A percentile compares a stretch with the other conserved stretches of the same genome.
phyloP scores from a whole-genome alignment of 306 rosid species.

The Begonia loranthoides region DNA sequence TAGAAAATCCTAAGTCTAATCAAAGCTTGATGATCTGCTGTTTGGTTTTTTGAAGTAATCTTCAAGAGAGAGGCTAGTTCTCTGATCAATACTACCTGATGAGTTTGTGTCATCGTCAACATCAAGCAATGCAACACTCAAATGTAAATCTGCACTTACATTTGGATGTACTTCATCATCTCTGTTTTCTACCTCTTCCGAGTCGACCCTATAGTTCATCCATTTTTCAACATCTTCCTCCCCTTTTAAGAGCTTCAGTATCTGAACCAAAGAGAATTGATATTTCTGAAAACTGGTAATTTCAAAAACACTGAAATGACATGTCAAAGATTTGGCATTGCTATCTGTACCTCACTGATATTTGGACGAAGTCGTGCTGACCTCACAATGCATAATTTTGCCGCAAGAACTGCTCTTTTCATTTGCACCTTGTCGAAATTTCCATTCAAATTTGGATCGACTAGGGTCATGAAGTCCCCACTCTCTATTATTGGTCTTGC shows the following conservation, averaged over 20 bases:
- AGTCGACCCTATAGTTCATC: slow-evolving; percentile 11
- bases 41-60: slow-evolving; percentile 46
- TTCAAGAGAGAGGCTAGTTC: slow-evolving; percentile 21
- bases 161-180: slow-evolving; percentile 90
- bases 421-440: slow-evolving; percentile 41
- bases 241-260: slow-evolving; percentile 59
- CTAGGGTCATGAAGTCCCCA: slow-evolving; percentile 35
- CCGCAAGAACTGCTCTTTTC: slow-evolving; percentile 63
- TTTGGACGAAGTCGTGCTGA: slow-evolving; percentile 78
- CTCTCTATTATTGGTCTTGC: slow-evolving; percentile 66
- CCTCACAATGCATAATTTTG: slow-evolving; percentile 49
- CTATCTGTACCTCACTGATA: slow-evolving; percentile 39
- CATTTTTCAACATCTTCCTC: slow-evolving; percentile 22
- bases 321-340: neutral
- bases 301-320: neutral
- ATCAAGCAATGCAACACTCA: slow-evolving; percentile 68
- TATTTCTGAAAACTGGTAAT: neutral
- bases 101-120: slow-evolving; percentile 41
- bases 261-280: slow-evolving; percentile 18
- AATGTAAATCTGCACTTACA: slow-evolving; percentile 56
- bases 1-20: slow-evolving; percentile 12
- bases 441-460: slow-evolving; percentile 63
- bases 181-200: slow-evolving; percentile 38
- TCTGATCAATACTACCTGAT: slow-evolving; percentile 32
- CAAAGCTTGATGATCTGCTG: slow-evolving; percentile 77